Evolutionary conservation across 352 stramenopile species (phyloP).

Genomic region (Saprolegnia parasitica): DNA sequence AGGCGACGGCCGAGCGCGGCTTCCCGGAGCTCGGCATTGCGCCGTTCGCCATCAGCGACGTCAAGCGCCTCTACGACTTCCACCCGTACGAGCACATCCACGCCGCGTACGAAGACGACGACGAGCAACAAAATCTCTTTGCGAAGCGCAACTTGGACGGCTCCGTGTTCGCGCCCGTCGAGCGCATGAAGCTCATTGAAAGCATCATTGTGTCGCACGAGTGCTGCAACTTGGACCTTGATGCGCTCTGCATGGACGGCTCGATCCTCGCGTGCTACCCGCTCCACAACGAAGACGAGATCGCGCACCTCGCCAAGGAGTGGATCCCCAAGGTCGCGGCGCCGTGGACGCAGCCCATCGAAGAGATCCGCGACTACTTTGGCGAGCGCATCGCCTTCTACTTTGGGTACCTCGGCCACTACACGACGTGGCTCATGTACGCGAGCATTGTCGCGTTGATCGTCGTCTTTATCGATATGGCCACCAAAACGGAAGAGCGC

Average conservation of each 20-base stretch:
- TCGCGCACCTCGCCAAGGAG: slow-evolving; percentile 48
- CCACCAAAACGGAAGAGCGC: slow-evolving; percentile 34
- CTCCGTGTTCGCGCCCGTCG: slow-evolving; percentile 70
- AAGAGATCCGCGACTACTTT: slow-evolving; percentile 80
- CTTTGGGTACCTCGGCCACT: slow-evolving; percentile 96
- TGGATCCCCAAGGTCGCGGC: slow-evolving; percentile 70
- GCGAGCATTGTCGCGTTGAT: slow-evolving; percentile 87
- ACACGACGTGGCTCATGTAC: slow-evolving; percentile 93
- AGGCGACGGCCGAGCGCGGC: slow-evolving; percentile 56
- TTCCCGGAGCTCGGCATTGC: slow-evolving; percentile 67
- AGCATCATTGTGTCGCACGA: slow-evolving; percentile 76
- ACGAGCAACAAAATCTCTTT: slow-evolving; percentile 65
- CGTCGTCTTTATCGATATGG: slow-evolving; percentile 55
- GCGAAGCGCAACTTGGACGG: slow-evolving; percentile 34
- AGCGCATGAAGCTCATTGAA: slow-evolving; percentile 76
- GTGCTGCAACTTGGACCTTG: slow-evolving; percentile 60
- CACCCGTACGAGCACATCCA: slow-evolving; percentile 83
- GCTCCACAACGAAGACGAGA: slow-evolving; percentile 66
- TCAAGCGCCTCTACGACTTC: slow-evolving; percentile 73
- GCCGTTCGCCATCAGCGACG: slow-evolving; percentile 74
- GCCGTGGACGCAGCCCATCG: slow-evolving; percentile 75
- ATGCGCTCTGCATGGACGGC: slow-evolving; percentile 67
- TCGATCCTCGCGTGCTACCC: slow-evolving; percentile 75
- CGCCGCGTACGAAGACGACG: slow-evolving; percentile 67
- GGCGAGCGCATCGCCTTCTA: slow-evolving; percentile 94